phyloP scores from a whole-genome alignment of 108 stramenopile species.

The Craspedostauros australis region DNA sequence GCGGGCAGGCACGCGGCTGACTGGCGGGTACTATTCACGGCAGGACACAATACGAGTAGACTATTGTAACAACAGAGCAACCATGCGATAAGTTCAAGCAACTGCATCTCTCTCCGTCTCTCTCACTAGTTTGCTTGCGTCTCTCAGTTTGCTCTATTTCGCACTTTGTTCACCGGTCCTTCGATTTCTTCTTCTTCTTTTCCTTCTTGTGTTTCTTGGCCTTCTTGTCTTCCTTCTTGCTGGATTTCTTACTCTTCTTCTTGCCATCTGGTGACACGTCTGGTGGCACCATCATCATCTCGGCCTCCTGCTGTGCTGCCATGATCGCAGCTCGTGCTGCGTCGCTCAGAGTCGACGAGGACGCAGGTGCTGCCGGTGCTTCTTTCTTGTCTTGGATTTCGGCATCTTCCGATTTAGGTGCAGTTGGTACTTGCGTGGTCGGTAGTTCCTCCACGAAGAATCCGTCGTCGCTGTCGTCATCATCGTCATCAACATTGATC shows the following conservation, averaged over 20 bases:
- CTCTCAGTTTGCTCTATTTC: constrained; percentile 35
- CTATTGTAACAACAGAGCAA: too few relatives aligned
- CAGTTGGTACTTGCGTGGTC: background rate
- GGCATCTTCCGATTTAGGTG: background rate
- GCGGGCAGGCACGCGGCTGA: too few relatives aligned
- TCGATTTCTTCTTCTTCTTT: constrained; percentile 11
- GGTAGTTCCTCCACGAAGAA: background rate
- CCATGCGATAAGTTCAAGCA: too few relatives aligned
- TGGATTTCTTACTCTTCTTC: constrained; percentile 1
- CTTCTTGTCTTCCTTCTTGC: background rate
- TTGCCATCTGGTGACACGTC: too few relatives aligned
- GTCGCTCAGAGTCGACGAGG: constrained; percentile 21
- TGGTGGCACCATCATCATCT: constrained; percentile 37
- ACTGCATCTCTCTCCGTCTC: background rate
- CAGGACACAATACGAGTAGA: too few relatives aligned
- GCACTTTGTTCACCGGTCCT: too few relatives aligned
- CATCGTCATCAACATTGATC: constrained; percentile 7
- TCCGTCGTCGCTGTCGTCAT: constrained; percentile 19
- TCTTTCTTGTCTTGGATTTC: background rate
- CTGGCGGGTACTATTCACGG: background rate
- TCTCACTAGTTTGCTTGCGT: constrained; percentile 23
- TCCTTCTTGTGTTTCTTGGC: constrained; percentile 10
- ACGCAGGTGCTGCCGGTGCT: background rate
- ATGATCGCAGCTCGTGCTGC: constrained; percentile 47
- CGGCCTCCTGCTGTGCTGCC: constrained; percentile 41